Evolutionary conservation across 768 basidiomycete genomes (phyloP), one percentile per base, ranked within the genome.

Genomic region (Phylloporus rhodoxanthus): DNA sequence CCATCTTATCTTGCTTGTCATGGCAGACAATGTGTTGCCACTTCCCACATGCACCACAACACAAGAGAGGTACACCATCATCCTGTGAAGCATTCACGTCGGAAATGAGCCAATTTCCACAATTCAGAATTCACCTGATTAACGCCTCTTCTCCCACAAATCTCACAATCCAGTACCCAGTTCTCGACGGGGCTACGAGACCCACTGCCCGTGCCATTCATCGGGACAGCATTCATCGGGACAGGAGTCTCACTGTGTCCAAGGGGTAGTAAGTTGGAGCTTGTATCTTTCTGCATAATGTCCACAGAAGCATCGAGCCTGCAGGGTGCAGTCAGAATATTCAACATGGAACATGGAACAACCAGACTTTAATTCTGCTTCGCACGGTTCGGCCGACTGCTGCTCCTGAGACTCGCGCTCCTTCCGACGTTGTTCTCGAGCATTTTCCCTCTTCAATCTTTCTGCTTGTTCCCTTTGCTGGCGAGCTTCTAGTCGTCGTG

Each of bases 11-110:
- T 25, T 75, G 79, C 42, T 67, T 70, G 60, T 95, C 88, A 60
- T 94, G 90, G 59, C 93, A 96, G 19, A 72, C 63, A 29, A 89
- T 89, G 59, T 96, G 93, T 58, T 95, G 93, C 93, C 92, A 96
- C 65, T 82, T 82, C 13, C 75, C 77, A 66, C 93, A 96, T 25
- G 68, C 63, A 20, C 87, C 88, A 61, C 93, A 96, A 32, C 81
- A 90, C 62, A 91, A 79, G 70, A 95, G 76, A 3, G 87, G 82
- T 10, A 74, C 70, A 10, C 83, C 86, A 52, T 91, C 90, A 52
- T 92, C 88, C 91, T 93, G 52, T 9, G 33, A 26, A 34, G 49
- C 25, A 36, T 45, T 56, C 54, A 41, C 36, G 42, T 58, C 34
- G 36, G 57, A 9, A 33, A 19, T 33, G 19, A n/a, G 10, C 32